Base-by-base conservation (phyloP, 257 asterid species). In the Linaria vulgaris region DNA sequence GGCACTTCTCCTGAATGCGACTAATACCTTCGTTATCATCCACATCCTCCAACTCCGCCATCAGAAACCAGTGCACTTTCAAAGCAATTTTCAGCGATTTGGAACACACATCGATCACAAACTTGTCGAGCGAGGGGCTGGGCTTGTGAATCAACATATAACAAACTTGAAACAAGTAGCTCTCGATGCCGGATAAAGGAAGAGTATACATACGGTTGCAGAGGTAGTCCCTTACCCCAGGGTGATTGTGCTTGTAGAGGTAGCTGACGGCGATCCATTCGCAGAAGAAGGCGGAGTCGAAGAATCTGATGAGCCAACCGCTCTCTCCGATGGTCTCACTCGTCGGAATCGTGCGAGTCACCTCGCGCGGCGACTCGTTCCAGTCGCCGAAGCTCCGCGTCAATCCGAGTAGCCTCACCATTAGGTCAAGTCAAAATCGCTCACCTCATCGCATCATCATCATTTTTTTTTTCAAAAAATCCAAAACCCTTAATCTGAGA, bases 221-320 rank as follows among this genome's bases (percentile, higher is more conserved):
- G 69, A 90, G 67, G 79, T 90, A 90, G 66, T 90, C 97, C 47
- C 97, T 76, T 61, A 90, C 97, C 43, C 97, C 97, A 3, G 95
- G 79, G 23, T 90, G 97, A 74, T 82, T 88, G 80, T 90, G 97
- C 82, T 85, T 90, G 80, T 90, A 90, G 56, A 90, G 88, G 79
- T 90, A 90, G 81, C 97, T 90, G 52, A 90, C 97, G 34, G 97
- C 97, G 76, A 90, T 90, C 97, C 97, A 90, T 79, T 90, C 97
- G 70, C 97, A 90, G 81, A 90, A 90, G 37, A 90, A 90, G 0
- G 97, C 63, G 12, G 97, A 90, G 74, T 90, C 95, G 23, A 90
- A 90, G 80, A 90, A 90, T 43, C 97, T 83, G 63, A 90, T 87
- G 1, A 90, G 79, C 95, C 95, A 90, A n/a, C 97, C 97, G 66